These are phyloP conservation scores for Phytopythium kandeliae DNA, from an alignment of 352 stramenopile species.

Conservation along the genomic window DNA sequence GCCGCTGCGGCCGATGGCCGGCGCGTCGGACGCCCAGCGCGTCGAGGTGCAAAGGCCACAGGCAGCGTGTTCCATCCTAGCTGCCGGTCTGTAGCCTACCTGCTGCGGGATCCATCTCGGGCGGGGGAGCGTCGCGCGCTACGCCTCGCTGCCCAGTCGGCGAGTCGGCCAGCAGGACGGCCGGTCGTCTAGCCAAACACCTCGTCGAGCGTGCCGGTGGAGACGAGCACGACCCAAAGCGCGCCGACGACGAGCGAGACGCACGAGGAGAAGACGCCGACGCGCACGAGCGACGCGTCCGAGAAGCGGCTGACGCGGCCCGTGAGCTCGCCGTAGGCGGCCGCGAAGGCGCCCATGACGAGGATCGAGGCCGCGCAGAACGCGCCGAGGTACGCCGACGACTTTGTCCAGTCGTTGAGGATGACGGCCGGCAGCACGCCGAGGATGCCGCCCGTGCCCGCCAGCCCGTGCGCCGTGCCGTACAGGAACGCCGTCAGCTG, in stretches of 20 bases:
- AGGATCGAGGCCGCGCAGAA: constrained; percentile 86
- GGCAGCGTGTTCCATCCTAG: too few relatives aligned
- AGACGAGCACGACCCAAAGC: constrained; percentile 64
- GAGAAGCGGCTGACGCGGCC: constrained; percentile 56
- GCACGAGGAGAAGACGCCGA: constrained; percentile 61
- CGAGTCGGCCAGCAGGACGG: too few relatives aligned
- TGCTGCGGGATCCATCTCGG: too few relatives aligned
- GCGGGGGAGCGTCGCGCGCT: too few relatives aligned
- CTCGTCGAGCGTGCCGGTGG: constrained; percentile 60
- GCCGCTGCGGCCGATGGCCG: too few relatives aligned
- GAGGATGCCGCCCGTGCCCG: constrained; percentile 58
- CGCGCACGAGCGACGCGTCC: constrained; percentile 40
- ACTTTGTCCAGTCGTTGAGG: constrained; percentile 67
- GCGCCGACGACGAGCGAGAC: constrained; percentile 64
- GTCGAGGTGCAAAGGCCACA: too few relatives aligned
- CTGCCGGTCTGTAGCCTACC: too few relatives aligned
- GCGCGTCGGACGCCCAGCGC: too few relatives aligned
- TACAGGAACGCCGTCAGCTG: constrained; percentile 72
- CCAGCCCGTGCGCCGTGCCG: constrained; percentile 85
- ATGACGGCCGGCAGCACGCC: constrained; percentile 86
- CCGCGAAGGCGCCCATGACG: constrained; percentile 85
- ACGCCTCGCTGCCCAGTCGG: too few relatives aligned
- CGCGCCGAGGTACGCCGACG: constrained; percentile 68
- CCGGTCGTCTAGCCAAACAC: constrained; percentile 66
- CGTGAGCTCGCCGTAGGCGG: constrained; percentile 70